Evolutionary conservation across 805 yeast genomes (phyloP).

Genomic region (Wickerhamomyces silvicola): DNA sequence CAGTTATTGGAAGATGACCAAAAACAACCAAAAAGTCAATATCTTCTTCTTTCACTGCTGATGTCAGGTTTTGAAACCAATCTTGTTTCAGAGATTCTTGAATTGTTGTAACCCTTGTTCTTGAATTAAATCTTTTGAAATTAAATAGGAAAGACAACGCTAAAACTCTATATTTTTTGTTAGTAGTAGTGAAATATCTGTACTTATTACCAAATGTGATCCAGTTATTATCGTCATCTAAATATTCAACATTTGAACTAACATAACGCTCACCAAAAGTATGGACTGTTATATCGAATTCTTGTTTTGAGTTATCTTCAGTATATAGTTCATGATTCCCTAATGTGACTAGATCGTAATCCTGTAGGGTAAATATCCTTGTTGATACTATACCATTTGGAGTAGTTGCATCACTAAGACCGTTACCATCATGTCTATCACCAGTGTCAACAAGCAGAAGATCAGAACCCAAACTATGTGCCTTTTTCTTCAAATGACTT

Average conservation of each 20-base stretch:
- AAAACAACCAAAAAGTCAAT: constrained; percentile 65
- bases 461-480: constrained; percentile 48
- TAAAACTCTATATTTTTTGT: constrained; percentile 44
- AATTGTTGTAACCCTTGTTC: constrained; percentile 60
- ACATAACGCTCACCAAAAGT: constrained; percentile 61
- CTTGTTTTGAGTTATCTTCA: constrained; percentile 56
- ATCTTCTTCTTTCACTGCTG: constrained; percentile 27
- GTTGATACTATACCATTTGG: constrained; percentile 67
- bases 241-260: constrained; percentile 63
- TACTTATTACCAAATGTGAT: constrained; percentile 65
- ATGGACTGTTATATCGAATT: constrained; percentile 53
- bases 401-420: constrained; percentile 69
- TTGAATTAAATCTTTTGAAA: constrained; percentile 53
- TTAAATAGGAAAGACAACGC: constrained; percentile 78
- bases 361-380: constrained; percentile 53
- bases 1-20: constrained; percentile 72
- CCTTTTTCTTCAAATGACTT: constrained; percentile 38
- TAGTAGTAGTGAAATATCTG: constrained; percentile 58
- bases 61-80: constrained; percentile 57
- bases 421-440: constrained; percentile 93
- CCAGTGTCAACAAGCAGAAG: constrained; percentile 79
- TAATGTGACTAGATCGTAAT: constrained; percentile 73
- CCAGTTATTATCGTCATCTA: constrained; percentile 34
- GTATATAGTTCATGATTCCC: constrained; percentile 90
- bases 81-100: constrained; percentile 42